Evolutionary conservation across 2,329 filamentous ascomycete species (phyloP), one percentile per base, ranked within the genome.

Genomic region (Neonectria hederae): DNA sequence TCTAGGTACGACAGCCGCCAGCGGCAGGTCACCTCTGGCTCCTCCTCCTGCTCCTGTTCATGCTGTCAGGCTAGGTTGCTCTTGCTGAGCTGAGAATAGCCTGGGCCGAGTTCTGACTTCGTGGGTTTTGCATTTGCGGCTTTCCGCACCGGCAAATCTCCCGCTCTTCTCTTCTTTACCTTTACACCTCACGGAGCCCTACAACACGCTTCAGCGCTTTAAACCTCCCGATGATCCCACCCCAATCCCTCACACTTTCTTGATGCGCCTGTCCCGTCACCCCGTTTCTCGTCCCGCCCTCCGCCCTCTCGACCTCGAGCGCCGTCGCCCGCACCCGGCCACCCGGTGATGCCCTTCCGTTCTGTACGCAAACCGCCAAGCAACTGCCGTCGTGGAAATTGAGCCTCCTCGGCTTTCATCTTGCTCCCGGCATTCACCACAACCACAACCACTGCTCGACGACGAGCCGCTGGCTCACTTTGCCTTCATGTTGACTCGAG

Each of bases 401-500:
- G 48, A 46, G 54, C 21, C 30, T 42, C 35, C 17, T 32, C 14
- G 40, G 19, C 21, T 28, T 28, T 28, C 14, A 13, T 22, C 32
- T 46, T 38, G 21, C 38, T 9, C 46, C 17, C 10, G 21, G 22
- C 49, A 17, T 19, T 30, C 22, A 24, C 28, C 46, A 24, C 40
- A 46, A 14, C 17, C 24, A 40, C n/a, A 4, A 48, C 35, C 32
- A 38, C 21, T 42, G 26, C 17, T 22, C 43, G 11, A 35, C 43
- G 35, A 49, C 26, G 55, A 43, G 26, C 32, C 59, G 38, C 56
- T 62, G 62, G 45, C 55, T 59, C 59, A 51, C 46, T 10, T 24
- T 19, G 63, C 40, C 55, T 68, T 63, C 17, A 73, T 73, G 71
- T 70, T 65, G 57, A 70, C 35, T 21, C 46, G 49, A 43, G 53